Base-by-base conservation (phyloP, 805 yeast species). In the Pichia nakasei region DNA sequence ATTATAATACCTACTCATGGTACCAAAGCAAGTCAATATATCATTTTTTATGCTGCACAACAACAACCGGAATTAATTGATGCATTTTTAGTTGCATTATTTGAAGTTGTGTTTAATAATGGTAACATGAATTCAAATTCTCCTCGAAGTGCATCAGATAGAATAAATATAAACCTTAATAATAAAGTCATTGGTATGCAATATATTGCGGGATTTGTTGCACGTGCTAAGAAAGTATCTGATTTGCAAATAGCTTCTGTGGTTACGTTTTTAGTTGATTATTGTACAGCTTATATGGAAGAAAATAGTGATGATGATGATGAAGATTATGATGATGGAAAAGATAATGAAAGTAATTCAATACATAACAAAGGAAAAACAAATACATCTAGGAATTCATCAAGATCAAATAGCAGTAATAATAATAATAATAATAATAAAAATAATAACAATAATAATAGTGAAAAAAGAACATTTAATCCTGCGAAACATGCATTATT, bases 1-100 rank as follows among this genome's bases (percentile, higher is more conserved):
- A 93, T 86, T 53, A 75, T 93, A 34, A 67, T 91, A 48, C 94
- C 97, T 21, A 93, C 98, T 2, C 95, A 89, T 61, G 82, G 83
- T 60, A 91, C 97, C 12, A 79, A 85, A 55, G 81, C 88, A 35
- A 80, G 86, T 20, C 98, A 91, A 63, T 91, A 84, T 58, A 66
- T 89, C 22, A 62, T 89, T 60, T 91, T 91, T 63, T 80, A 80
- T 50, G 71, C 82, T 21, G 78, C 95, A 9, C 97, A 89, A 61
- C 77, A 79, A 46, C 85, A 85, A 55, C 78, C 82, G 5, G 94
- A 85, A 55, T 69, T 91, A 46, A 76, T 85, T 58, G 97, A 91
- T 53, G 82, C 95, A 12, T 91, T 78, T 58, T 64, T 91, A 52
- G 94, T 85, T 2, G 69, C 84, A 35, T 68, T 93, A 51, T 79